Evolutionary conservation across 1,284 basidiomycete genomes (phyloP).

Genomic region (Moniliophthora roreri): DNA sequence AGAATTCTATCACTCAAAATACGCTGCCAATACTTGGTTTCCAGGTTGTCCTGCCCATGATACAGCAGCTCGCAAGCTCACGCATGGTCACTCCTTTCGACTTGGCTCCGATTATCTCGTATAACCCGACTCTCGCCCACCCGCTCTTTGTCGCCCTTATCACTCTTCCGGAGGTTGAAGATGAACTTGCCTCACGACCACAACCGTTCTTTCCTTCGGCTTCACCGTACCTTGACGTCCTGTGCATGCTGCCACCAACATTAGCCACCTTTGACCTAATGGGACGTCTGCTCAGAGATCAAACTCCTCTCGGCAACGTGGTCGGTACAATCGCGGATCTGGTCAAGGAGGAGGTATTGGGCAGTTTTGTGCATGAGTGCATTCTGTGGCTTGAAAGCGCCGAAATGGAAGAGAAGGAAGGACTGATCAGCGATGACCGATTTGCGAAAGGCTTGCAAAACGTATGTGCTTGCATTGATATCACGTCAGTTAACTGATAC

Average conservation of each 20-base stretch:
- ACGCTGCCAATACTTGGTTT: slow-evolving; percentile 18
- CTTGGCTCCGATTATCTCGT: slow-evolving; percentile 59
- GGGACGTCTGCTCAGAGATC: slow-evolving; percentile 62
- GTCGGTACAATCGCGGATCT: slow-evolving; percentile 62
- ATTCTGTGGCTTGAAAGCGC: slow-evolving; percentile 68
- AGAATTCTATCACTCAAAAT: slow-evolving; percentile 1
- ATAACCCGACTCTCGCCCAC: slow-evolving; percentile 67
- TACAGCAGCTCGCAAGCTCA: slow-evolving; percentile 42
- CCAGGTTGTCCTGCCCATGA: slow-evolving; percentile 49
- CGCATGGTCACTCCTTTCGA: slow-evolving; percentile 66
- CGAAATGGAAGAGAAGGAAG: slow-evolving; percentile 63
- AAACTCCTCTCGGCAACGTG: slow-evolving; percentile 41
- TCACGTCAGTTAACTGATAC: neutral
- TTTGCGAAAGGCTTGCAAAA: slow-evolving; percentile 67
- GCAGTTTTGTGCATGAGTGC: slow-evolving; percentile 63
- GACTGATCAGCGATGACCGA: slow-evolving; percentile 67
- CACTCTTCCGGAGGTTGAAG: slow-evolving; percentile 20
- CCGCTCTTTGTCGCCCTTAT: slow-evolving; percentile 61
- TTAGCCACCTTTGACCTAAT: slow-evolving; percentile 73
- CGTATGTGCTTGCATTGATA: slow-evolving; percentile 38
- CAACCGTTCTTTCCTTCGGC: slow-evolving; percentile 31
- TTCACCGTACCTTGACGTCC: slow-evolving; percentile 54
- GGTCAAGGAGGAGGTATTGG: slow-evolving; percentile 61
- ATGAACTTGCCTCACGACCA: neutral
- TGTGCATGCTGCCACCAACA: slow-evolving; percentile 61